A percentile compares a stretch with the other conserved stretches of the same genome.
These are phyloP conservation scores for Comarum palustre DNA, from an alignment of 306 rosid genomes.

Conservation along the genomic window DNA sequence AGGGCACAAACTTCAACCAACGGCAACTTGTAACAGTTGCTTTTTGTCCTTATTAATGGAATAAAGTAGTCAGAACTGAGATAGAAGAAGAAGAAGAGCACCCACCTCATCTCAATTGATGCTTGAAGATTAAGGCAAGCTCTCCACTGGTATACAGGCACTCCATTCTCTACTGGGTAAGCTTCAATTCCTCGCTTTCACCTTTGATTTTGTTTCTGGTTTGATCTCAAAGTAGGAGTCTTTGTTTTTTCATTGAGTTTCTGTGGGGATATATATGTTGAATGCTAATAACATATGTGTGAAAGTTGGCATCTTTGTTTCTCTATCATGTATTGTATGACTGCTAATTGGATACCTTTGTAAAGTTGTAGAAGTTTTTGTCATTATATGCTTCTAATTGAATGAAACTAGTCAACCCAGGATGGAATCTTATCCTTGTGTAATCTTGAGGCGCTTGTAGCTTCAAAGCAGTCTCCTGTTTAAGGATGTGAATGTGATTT, in stretches of 20 bases:
- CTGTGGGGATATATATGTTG: background rate
- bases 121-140: background rate
- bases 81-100: background rate
- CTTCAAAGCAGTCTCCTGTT: background rate
- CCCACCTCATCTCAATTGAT: background rate
- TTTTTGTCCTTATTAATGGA: background rate
- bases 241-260: background rate
- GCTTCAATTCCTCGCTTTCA: conserved; percentile 11
- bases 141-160: background rate
- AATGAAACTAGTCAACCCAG: background rate
- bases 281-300: background rate
- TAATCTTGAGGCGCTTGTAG: background rate
- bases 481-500: background rate
- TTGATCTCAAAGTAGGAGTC: background rate
- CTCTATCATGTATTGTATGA: background rate
- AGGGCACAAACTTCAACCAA: conserved; percentile 9
- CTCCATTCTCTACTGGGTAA: conserved; percentile 4
- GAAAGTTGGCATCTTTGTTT: background rate
- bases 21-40: conserved; percentile 1
- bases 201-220: background rate
- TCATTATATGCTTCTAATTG: background rate
- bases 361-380: background rate
- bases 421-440: background rate
- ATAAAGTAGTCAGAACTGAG: background rate
- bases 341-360: background rate